Conservation (phyloP, 2,329 filamentous ascomycete species). For the Diaporthe helianthi region DNA sequence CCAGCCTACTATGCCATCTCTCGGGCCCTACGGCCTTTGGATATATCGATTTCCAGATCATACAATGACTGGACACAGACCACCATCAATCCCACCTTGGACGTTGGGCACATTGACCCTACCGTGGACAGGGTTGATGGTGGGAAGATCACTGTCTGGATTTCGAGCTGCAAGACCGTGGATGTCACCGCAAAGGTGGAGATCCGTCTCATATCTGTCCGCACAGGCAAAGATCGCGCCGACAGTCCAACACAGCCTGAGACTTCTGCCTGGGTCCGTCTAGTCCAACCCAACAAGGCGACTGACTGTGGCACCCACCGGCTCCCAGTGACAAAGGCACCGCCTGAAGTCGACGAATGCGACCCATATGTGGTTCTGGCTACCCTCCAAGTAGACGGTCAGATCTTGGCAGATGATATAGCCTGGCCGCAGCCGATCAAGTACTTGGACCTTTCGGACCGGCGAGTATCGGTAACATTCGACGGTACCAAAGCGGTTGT, state of each 20-base stretch:
- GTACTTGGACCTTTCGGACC: constrained; percentile 59
- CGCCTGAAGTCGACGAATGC: background rate
- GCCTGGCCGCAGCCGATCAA: constrained; percentile 71
- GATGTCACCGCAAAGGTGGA: background rate
- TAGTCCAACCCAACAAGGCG: background rate
- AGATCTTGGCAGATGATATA: constrained; percentile 54
- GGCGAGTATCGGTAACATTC: constrained; percentile 44
- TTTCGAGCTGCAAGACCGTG: background rate
- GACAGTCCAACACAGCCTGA: background rate
- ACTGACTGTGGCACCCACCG: constrained; percentile 10
- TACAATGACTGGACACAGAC: constrained; percentile 11
- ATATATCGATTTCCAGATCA: constrained; percentile 49
- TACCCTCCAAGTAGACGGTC: constrained; percentile 48
- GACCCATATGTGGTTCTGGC: constrained; percentile 38
- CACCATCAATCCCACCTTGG: background rate
- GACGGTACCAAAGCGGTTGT: constrained; percentile 39
- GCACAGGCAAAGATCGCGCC: background rate
- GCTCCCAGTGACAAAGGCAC: background rate
- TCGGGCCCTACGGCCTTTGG: constrained; percentile 75
- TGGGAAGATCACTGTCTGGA: background rate
- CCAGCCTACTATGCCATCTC: constrained; percentile 80
- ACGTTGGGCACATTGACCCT: background rate
- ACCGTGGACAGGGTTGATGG: background rate
- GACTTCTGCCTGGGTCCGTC: background rate
- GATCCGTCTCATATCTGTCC: background rate